These are phyloP conservation scores for Eucalyptus tenuipes DNA, from an alignment of 345 rosid genomes.

Conservation along the genomic window DNA sequence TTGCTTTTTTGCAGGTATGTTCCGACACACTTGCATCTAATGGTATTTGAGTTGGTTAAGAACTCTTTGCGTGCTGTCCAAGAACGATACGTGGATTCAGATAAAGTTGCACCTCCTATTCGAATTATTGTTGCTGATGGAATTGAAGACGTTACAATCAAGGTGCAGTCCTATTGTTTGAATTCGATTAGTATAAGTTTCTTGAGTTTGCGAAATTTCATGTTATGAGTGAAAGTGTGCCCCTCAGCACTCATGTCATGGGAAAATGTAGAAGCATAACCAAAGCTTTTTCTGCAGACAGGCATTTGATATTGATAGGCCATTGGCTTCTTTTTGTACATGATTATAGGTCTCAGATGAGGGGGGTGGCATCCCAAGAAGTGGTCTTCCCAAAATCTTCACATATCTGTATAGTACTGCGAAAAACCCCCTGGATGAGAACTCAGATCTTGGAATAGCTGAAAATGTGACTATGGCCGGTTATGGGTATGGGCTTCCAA, in stretches of 20 bases:
- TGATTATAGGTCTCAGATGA: slow-evolving; percentile 72
- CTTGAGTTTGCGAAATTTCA: background rate
- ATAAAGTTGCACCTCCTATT: slow-evolving; percentile 65
- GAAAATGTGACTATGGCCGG: slow-evolving; percentile 92
- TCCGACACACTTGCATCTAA: slow-evolving; percentile 84
- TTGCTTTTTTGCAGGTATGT: slow-evolving; percentile 46
- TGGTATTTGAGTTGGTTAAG: slow-evolving; percentile 94
- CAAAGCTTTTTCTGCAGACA: background rate
- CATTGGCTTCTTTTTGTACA: background rate
- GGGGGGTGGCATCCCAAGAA: slow-evolving; percentile 96
- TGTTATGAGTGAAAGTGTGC: background rate
- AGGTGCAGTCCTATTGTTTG: background rate
- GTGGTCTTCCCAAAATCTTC: slow-evolving; percentile 95
- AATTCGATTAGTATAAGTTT: background rate
- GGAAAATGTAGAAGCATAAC: background rate
- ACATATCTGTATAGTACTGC: slow-evolving; percentile 97
- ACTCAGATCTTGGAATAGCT: slow-evolving; percentile 42
- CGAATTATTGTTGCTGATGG: slow-evolving; percentile 62
- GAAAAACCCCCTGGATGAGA: slow-evolving; percentile 70
- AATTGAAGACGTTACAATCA: background rate
- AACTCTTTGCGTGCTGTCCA: slow-evolving; percentile 94
- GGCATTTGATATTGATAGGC: background rate
- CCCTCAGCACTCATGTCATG: background rate
- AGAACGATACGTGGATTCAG: slow-evolving; percentile 68
- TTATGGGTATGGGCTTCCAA: slow-evolving; percentile 89